Percentiles rank a stretch among this genome's conserved stretches.
phyloP scores from a whole-genome alignment of 768 basidiomycete genomes.

The Hemileccinum impolitum region DNA sequence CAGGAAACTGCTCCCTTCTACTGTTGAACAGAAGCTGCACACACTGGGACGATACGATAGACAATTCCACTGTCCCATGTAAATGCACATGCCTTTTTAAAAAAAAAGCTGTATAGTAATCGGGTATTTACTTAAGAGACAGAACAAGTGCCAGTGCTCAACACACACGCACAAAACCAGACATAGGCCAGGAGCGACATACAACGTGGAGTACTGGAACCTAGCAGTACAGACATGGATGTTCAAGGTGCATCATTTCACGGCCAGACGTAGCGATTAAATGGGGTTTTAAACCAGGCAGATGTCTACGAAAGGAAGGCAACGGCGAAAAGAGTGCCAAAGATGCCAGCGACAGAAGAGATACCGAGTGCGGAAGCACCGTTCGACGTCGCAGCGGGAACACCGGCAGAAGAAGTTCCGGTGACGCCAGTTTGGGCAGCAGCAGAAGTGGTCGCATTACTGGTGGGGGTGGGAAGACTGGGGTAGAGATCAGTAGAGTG shows the following conservation, averaged over 20 bases:
- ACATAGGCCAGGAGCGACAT: background rate
- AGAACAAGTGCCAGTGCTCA: conserved; percentile 22
- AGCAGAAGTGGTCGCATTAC: background rate
- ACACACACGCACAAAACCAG: conserved; percentile 19
- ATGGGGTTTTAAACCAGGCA: background rate
- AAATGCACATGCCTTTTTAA: background rate
- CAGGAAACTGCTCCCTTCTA: no score
- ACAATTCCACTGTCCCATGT: background rate
- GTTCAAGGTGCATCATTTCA: conserved; percentile 2
- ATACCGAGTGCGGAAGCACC: conserved; percentile 26
- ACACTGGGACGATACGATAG: no score
- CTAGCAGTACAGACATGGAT: background rate
- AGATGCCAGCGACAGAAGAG: conserved; percentile 32
- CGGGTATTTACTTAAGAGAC: conserved; percentile 20
- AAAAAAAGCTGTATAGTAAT: conserved; percentile 12
- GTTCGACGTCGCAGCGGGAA: conserved; percentile 15
- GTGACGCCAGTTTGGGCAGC: conserved; percentile 11
- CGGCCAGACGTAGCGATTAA: background rate
- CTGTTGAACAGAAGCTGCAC: no score
- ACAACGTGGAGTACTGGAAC: background rate
- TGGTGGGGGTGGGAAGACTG: conserved; percentile 12
- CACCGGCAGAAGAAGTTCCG: conserved; percentile 13
- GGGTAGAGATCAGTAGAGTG: conserved; percentile 37
- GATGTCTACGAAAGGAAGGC: conserved; percentile 36
- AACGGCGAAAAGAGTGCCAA: conserved; percentile 36